Evolutionary conservation across 495 filamentous ascomycete species (phyloP), one percentile per base, ranked within the genome.

Genomic region (Poronia punctata): DNA sequence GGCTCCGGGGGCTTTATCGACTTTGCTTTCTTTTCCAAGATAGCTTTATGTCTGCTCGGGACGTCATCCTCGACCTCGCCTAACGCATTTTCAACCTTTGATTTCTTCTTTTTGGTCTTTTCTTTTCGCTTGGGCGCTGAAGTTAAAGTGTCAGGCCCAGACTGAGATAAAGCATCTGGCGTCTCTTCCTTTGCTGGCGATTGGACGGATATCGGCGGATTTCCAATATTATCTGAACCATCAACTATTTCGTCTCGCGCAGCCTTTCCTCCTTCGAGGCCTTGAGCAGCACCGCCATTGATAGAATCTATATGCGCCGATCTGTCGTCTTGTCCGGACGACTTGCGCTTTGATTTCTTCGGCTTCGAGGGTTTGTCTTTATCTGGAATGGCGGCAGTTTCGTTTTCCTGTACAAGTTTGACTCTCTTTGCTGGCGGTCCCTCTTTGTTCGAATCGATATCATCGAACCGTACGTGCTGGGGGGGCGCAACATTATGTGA

Each of bases 1-100:
- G 32, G 50, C 20, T 57, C 49, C n/a, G 57, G 50, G 7, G 53
- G 50, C 39, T 53, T 57, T 30, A 73, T 53, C 5, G 70, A 63
- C 40, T 68, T 76, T 5, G 67, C 61, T 10, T 68, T 57, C 43
- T 72, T 76, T 35, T 68, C 56, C 27, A 76, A 53, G 5, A 74
- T 56, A 5, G 62, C 49, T 35, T 61, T 67, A 40, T 73, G 68
- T 17, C 62, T 59, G 31, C 47, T 39, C 9, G 62, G 61, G 9
- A 59, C 50, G 8, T 47, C 40, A 26, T 59, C 52, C 3, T 44
- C 49, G 5, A 25, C 24, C 8, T 53, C 51, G 12, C 5, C 27
- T 6, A 32, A 45, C 8, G 15, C 2, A 4, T 49, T 44, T 11
- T 29, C 36, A 18, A 43, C 47, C 35, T 49, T 48, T 17, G 25